These are phyloP conservation scores for Pistacia integerrima DNA, from an alignment of 345 rosid species.

Conservation along the genomic window DNA sequence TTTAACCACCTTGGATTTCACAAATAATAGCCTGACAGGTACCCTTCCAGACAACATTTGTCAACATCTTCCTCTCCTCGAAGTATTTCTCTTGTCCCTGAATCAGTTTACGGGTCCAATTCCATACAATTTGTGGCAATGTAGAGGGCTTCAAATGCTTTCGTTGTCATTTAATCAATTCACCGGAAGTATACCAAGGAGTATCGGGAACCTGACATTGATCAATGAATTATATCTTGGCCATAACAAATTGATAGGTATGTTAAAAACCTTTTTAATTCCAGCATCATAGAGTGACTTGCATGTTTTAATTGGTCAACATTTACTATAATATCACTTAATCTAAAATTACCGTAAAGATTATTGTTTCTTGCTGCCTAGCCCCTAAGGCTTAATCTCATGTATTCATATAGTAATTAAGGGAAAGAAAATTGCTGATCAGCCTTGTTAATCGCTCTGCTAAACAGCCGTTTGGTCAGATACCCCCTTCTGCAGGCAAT, in stretches of 20 bases:
- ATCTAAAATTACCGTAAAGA: too few species aligned
- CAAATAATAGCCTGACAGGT: background rate
- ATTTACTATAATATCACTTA: too few species aligned
- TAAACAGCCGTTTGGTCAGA: too few species aligned
- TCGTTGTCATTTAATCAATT: background rate
- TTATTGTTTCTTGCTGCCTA: too few species aligned
- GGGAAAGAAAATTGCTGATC: too few species aligned
- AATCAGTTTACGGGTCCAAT: background rate
- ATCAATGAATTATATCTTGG: conserved; percentile 4
- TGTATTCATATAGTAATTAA: too few species aligned
- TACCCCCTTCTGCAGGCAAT: too few species aligned
- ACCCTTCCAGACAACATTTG: background rate
- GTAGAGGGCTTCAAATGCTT: background rate
- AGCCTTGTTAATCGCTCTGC: too few species aligned
- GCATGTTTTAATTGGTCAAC: too few species aligned
- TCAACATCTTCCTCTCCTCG: background rate
- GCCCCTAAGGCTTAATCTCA: too few species aligned
- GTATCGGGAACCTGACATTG: conserved; percentile 19
- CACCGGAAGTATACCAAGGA: conserved; percentile 20
- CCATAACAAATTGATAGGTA: conserved; percentile 24
- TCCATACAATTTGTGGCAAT: background rate
- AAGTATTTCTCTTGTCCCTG: rapidly evolving
- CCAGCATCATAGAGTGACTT: too few species aligned
- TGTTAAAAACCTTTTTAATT: background rate
- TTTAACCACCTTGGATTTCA: background rate